Base-by-base conservation (phyloP, 176 grass and related monocot species). In the Metroxylon sagu region DNA sequence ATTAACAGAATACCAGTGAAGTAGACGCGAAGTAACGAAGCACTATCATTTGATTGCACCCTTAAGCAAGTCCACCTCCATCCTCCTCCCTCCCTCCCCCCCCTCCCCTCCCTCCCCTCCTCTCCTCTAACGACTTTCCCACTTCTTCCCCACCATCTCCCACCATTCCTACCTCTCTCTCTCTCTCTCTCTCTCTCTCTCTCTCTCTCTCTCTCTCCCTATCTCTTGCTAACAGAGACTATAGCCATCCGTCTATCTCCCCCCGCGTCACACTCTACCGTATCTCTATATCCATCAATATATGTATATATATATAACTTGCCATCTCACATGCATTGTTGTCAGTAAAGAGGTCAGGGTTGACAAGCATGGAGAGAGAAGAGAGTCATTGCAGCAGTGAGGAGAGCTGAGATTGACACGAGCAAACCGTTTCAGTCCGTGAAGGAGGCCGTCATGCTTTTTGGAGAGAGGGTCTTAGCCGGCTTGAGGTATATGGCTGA, bases 381-480 rank as follows among this genome's bases (percentile, higher is more conserved):
- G 68, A 26, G 68, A 57, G 18, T 26, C n/a, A 21, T n/a, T 43
- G 8, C 35, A 19, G 71, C 29, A 17, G 58, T 7, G 18, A 39
- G 27, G 10, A 67, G 25, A 48, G 56, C 14, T 14, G 61, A 49
- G 49, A 68, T 80, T 18, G 70, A 80, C 51, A 80, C 63, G 2
- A 73, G 63, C n/a, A 19, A 19, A 5, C 77, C 69, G 3, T 80
- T 80, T 19, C 49, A 17, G 54, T 74, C 77, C 3, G 77, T 80
- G 56, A 80, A 80, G 77, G 64, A 80, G 56, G 69, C 77, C 4
- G 57, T 43, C 35, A 18, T 49, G 23, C 68, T 70, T 4, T 70
- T 70, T 5, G 31, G 29, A 26, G 29, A 58, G 16, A 39, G 25
- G 19, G 62, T 65, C 14, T 16, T 65, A 4, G 62, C 23, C 62